Conservation (phyloP, 495 filamentous ascomycete species). For the Neurospora tetraspora region DNA sequence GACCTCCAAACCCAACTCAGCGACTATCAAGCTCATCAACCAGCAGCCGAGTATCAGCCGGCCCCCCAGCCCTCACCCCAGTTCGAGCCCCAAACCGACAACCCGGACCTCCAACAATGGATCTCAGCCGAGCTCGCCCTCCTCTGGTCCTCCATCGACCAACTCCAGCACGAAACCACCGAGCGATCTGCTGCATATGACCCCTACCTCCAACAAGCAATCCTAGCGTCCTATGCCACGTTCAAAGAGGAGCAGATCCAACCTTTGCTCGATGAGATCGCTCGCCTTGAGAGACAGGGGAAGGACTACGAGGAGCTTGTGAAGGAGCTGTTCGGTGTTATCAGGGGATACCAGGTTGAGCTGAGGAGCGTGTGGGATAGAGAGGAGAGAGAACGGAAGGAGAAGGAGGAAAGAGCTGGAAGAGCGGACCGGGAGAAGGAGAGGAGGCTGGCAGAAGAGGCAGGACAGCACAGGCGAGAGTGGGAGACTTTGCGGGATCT, state of each 20-base stretch:
- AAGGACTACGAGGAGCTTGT: neutral
- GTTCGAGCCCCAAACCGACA: neutral
- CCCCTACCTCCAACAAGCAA: neutral
- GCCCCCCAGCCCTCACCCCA: neutral
- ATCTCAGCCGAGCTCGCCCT: neutral
- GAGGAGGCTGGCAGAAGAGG: neutral
- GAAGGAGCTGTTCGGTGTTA: neutral
- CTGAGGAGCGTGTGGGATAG: neutral
- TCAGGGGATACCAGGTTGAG: neutral
- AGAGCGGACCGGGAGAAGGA: no score
- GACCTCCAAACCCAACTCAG: neutral
- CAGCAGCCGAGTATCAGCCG: neutral
- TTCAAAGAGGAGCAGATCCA: neutral
- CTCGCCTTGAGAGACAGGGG: neutral
- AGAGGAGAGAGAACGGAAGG: neutral
- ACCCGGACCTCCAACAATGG: neutral
- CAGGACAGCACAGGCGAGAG: neutral
- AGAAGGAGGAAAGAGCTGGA: neutral
- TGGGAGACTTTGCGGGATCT: neutral
- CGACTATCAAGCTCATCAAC: neutral
- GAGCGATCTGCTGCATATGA: neutral
- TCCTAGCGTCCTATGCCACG: neutral
- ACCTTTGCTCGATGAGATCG: neutral
- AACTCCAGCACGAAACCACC: neutral
- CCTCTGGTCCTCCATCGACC: neutral